Evolutionary conservation across 78 protist species (phyloP).

Genomic region (Dictyostelium citrinum): DNA sequence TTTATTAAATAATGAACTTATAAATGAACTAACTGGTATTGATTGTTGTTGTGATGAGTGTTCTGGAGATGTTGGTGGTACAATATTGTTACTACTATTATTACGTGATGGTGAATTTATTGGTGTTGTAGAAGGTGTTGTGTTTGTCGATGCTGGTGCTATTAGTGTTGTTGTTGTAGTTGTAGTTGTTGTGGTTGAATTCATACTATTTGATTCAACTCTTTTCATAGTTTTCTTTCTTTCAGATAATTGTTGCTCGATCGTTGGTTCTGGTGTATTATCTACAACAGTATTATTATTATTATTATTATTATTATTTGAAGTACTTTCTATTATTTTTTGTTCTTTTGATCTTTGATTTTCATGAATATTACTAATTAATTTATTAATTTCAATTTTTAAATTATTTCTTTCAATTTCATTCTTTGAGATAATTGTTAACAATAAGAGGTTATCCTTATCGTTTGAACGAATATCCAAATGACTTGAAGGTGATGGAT

Average conservation of each 20-base stretch:
- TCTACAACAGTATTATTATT: background rate
- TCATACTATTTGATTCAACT: background rate
- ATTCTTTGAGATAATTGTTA: background rate
- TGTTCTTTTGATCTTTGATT: slow-evolving; percentile 15
- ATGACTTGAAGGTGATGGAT: background rate
- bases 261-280: background rate
- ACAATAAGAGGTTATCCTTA: background rate
- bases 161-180: background rate
- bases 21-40: slow-evolving; percentile 4
- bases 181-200: background rate
- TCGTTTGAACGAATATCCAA: background rate
- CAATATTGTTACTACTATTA: background rate
- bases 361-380: background rate
- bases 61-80: background rate
- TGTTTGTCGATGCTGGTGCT: background rate
- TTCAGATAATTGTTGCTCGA: slow-evolving; percentile 14
- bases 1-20: slow-evolving; percentile 17
- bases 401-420: background rate
- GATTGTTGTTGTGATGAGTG: background rate
- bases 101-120: background rate
- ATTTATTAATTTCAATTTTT: background rate
- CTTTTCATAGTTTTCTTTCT: slow-evolving; percentile 3
- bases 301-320: background rate
- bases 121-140: background rate
- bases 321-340: background rate